Evolutionary conservation across 2,329 filamentous ascomycete species (phyloP).

Genomic region (Cytospora piceicola): DNA sequence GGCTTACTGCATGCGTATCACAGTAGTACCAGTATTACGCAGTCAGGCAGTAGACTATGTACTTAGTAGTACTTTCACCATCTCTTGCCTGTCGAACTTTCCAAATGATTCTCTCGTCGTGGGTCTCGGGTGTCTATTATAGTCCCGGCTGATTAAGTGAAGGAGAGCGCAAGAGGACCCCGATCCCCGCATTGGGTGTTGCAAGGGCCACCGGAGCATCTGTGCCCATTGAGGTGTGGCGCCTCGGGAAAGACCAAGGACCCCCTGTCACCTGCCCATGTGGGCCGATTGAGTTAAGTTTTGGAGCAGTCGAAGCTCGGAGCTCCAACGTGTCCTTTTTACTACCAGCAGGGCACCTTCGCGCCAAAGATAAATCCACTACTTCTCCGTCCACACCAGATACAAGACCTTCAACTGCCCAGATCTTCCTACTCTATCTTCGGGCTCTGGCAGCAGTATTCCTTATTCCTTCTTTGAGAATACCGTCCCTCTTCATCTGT

Average conservation of each 20-base stretch:
- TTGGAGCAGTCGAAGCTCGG: conserved; percentile 25
- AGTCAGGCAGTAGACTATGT: no score
- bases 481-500: conserved; percentile 35
- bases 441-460: conserved; percentile 44
- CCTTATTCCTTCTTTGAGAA: conserved; percentile 38
- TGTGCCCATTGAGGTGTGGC: conserved; percentile 13
- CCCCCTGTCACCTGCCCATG: conserved; percentile 22
- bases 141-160: conserved; percentile 24
- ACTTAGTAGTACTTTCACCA: not conserved
- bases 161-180: conserved; percentile 3
- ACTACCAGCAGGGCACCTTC: conserved; percentile 5
- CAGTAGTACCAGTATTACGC: no score
- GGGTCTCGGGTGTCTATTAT: conserved; percentile 15
- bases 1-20: not conserved
- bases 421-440: conserved; percentile 34
- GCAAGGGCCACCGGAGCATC: conserved; percentile 19
- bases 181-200: conserved; percentile 26
- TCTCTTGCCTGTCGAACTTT: conserved; percentile 25
- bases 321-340: conserved; percentile 29
- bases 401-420: conserved; percentile 7
- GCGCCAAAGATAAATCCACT: conserved; percentile 29
- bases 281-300: conserved; percentile 21
- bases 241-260: conserved; percentile 3
- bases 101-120: conserved; percentile 20
- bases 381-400: conserved; percentile 14